A percentile compares a stretch with the other conserved stretches of the same genome.
Evolutionary conservation across 306 rosid genomes (phyloP).

Genomic region (Quillaja saponaria): DNA sequence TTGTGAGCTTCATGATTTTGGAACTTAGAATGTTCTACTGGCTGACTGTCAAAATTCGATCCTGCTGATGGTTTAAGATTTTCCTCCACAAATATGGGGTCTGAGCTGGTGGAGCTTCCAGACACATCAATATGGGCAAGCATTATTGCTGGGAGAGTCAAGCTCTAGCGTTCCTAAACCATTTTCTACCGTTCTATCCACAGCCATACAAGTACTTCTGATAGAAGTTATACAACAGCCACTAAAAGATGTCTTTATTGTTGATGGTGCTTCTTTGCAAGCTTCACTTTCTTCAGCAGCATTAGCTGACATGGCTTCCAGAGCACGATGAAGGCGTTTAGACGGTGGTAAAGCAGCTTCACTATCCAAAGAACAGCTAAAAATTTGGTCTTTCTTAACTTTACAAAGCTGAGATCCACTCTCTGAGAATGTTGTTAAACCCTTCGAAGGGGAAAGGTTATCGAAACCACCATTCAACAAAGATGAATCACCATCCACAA

Average conservation of each 20-base stretch:
- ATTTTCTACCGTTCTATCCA: conserved; percentile 38
- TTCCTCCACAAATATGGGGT: conserved; percentile 37
- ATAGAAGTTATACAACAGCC: conserved; percentile 35
- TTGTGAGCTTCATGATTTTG: conserved; percentile 37
- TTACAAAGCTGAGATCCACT: conserved; percentile 50
- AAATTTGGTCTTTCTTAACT: conserved; percentile 62
- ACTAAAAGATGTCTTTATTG: conserved; percentile 37
- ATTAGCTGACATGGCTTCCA: conserved; percentile 98
- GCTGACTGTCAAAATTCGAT: conserved; percentile 30
- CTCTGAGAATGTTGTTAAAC: conserved; percentile 39
- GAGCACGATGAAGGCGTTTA: conserved; percentile 93
- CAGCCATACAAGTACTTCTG: conserved; percentile 30
- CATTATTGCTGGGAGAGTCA: conserved; percentile 34
- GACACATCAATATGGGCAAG: conserved; percentile 34
- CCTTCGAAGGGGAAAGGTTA: conserved; percentile 47
- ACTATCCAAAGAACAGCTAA: conserved; percentile 62
- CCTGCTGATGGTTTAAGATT: conserved; percentile 33
- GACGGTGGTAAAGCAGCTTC: conserved; percentile 97
- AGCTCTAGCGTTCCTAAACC: conserved; percentile 29
- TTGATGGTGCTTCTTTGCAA: conserved; percentile 40
- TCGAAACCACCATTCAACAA: conserved; percentile 43
- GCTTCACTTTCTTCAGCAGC: conserved; percentile 71
- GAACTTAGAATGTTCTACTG: conserved; percentile 33
- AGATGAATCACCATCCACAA: conserved; percentile 43
- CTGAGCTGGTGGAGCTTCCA: conserved; percentile 37